Conservation (phyloP, 2,329 filamentous ascomycete species). For the Xylaria sp. region DNA sequence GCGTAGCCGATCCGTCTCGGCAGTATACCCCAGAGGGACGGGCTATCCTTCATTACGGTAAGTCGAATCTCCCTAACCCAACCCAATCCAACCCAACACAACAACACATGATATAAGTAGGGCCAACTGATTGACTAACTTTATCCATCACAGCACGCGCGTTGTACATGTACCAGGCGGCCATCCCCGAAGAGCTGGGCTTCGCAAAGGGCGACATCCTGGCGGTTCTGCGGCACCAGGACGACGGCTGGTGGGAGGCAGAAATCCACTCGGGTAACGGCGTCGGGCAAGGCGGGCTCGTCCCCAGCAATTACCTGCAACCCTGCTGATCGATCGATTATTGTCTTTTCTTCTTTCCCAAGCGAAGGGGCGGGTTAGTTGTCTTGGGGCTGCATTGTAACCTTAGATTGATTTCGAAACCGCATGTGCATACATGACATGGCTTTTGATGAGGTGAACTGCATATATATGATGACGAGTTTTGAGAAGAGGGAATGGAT, state of each 20-base stretch:
- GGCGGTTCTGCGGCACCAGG: constrained; percentile 88
- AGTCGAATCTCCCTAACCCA: constrained; percentile 54
- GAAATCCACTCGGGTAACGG: constrained; percentile 78
- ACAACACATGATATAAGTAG: too few relatives aligned
- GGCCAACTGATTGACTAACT: constrained; percentile 32
- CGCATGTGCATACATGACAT: background rate
- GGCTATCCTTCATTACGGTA: constrained; percentile 92
- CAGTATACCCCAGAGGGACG: constrained; percentile 88
- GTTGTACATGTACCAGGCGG: constrained; percentile 92
- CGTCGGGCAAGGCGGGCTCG: constrained; percentile 67
- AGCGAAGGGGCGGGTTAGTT: background rate
- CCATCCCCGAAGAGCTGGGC: constrained; percentile 92
- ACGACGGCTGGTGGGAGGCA: constrained; percentile 99
- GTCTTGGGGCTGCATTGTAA: background rate
- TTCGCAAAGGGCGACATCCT: constrained; percentile 94
- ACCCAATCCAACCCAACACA: background rate
- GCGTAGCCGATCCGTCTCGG: constrained; percentile 82
- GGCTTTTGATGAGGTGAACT: constrained; percentile 24
- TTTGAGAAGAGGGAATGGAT: background rate
- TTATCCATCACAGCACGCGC: constrained; percentile 74
- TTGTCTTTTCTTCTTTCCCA: background rate
- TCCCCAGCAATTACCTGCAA: constrained; percentile 76
- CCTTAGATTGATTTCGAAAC: background rate
- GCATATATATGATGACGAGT: constrained; percentile 34
- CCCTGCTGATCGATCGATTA: constrained; percentile 45